Conservation (phyloP, 495 filamentous ascomycete species). For the Cryomyces minteri region DNA sequence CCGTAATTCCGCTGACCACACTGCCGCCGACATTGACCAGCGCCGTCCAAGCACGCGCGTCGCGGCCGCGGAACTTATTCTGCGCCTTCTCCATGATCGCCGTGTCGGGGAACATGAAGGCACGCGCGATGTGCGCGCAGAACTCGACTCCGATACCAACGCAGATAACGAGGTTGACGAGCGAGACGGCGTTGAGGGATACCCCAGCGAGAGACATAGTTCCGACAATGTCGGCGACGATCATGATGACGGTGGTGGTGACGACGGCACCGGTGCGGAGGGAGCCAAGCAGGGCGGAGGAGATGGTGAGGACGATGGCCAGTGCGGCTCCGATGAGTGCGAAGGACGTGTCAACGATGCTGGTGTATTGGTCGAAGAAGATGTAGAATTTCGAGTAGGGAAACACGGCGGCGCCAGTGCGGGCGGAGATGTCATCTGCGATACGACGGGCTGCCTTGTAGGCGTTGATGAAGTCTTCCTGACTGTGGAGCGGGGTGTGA, state of each 20-base stretch:
- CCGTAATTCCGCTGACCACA: slow-evolving; percentile 88
- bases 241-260: slow-evolving; percentile 77
- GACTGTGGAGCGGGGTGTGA: slow-evolving; percentile 68
- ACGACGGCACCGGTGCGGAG: slow-evolving; percentile 64
- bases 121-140: slow-evolving; percentile 88
- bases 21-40: slow-evolving; percentile 84
- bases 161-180: slow-evolving; percentile 96
- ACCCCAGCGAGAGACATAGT: slow-evolving; percentile 80
- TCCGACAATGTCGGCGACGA: slow-evolving; percentile 82
- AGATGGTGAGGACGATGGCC: slow-evolving; percentile 62
- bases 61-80: slow-evolving; percentile 49
- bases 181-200: slow-evolving; percentile 84
- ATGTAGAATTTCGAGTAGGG: slow-evolving; percentile 95
- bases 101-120: slow-evolving; percentile 80
- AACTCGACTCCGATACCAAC: slow-evolving; percentile 94
- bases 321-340: slow-evolving; percentile 67
- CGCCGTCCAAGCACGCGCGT: slow-evolving; percentile 78
- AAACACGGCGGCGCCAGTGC: slow-evolving; percentile 62
- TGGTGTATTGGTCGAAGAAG: slow-evolving; percentile 93
- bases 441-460: slow-evolving; percentile 86
- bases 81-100: slow-evolving; percentile 57
- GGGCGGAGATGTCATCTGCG: slow-evolving; percentile 45
- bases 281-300: slow-evolving; percentile 66
- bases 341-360: slow-evolving; percentile 60
- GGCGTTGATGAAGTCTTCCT: slow-evolving; percentile 84